Base-by-base conservation (phyloP, 495 filamentous ascomycete species). In the Annulohypoxylon bovei region DNA sequence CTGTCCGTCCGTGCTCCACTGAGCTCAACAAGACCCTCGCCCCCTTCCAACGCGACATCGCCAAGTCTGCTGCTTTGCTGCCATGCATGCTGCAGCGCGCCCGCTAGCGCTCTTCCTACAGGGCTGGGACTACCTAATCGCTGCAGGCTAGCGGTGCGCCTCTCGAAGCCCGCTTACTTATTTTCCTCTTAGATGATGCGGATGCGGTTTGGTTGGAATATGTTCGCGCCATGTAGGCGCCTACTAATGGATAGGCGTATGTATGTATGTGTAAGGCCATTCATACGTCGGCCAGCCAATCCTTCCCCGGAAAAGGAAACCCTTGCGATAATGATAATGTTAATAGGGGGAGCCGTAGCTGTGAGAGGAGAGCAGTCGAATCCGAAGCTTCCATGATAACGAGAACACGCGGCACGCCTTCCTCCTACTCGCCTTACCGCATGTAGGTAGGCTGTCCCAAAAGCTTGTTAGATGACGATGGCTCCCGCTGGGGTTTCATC, bases 61-160 rank as follows among this genome's bases (percentile, higher is more conserved):
- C 65, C 65, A 68, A 72, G 69, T 67, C 63, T 71, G 35, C 64
- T 66, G 49, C 68, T 58, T 61, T 30, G 53, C 64, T 54, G 65
- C 60, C 61, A 72, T 72, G 70, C 70, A 68, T 63, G 20, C 68
- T 72, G 70, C 70, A 72, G 40, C 61, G 47, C 12, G 68, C 27
- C 68, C 55, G 47, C 56, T 66, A 71, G 68, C 55, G 65, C 39
- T 33, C 47, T 47, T 68, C 64, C 64, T 68, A 72, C 70, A 72
- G 70, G 70, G 70, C 70, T 68, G 70, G 65, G 65, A 65, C 54
- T 53, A 67, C 63, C 68, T 67, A 61, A 47, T 65, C 54, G 65
- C 59, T 60, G 65, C 64, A 64, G 50, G 59, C 46, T 62, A 44
- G 55, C 39, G 54, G 67, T 56, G 55, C 35, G 30, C n/a, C 55